These are phyloP conservation scores for Leccinum subgranulosum DNA, from an alignment of 768 basidiomycete species.

Conservation along the genomic window DNA sequence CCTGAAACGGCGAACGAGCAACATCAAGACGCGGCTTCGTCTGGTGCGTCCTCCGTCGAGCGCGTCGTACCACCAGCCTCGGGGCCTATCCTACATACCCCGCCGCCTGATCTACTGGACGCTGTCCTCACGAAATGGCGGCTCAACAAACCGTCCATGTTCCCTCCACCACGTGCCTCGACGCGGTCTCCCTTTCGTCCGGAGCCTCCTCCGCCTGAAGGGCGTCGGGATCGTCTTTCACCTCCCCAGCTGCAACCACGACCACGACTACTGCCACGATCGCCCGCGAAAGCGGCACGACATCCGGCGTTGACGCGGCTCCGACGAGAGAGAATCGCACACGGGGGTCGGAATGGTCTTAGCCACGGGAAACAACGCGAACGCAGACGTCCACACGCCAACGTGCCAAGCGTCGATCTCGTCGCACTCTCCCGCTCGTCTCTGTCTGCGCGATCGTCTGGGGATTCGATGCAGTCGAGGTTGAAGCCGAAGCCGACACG, in stretches of 20 bases:
- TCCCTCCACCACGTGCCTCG: constrained; percentile 16
- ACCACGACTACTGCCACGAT: background rate
- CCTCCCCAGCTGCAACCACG: background rate
- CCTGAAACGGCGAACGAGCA: background rate
- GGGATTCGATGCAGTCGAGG: too few species aligned
- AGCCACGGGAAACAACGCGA: background rate
- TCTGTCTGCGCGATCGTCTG: constrained; percentile 9
- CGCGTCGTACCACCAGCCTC: background rate
- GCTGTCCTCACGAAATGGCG: background rate
- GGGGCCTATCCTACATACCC: background rate
- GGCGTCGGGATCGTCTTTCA: background rate
- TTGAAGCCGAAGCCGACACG: constrained; percentile 5
- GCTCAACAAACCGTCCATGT: constrained; percentile 2
- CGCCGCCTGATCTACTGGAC: background rate
- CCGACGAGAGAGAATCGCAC: constrained; percentile 16
- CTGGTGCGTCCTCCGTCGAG: constrained; percentile 4
- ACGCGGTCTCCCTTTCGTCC: constrained; percentile 20
- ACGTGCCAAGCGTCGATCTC: constrained; percentile 24
- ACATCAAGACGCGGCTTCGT: background rate
- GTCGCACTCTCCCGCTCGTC: constrained; percentile 13
- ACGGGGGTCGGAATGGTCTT: background rate
- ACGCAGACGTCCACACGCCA: background rate
- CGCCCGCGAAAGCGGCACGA: constrained; percentile 1
- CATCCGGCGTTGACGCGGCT: constrained; percentile 11
- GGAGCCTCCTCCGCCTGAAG: background rate